phyloP scores from a whole-genome alignment of 306 rosid genomes.

The Coriaria nepalensis region DNA sequence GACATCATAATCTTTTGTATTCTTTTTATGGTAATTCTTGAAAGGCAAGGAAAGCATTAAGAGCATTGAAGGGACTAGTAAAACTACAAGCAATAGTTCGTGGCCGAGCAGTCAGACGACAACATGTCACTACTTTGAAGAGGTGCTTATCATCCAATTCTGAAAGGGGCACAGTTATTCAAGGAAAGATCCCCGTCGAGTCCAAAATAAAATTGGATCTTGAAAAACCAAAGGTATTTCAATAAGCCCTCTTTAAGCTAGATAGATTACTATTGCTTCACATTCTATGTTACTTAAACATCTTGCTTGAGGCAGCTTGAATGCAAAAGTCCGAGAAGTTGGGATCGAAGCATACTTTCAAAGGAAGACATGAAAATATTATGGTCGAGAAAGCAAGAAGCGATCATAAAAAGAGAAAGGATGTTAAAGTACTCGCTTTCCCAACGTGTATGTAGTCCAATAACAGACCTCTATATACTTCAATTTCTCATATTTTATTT shows the following conservation, averaged over 20 bases:
- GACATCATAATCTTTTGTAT: background rate
- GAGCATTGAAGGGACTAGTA: conserved; percentile 71
- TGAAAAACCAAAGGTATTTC: conserved; percentile 29
- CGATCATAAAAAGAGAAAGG: conserved; percentile 53
- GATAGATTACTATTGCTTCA: background rate
- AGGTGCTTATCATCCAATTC: conserved; percentile 15
- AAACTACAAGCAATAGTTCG: conserved; percentile 77
- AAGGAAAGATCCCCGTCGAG: conserved; percentile 21
- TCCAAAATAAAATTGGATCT: conserved; percentile 31
- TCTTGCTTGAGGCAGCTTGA: conserved; percentile 31
- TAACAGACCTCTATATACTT: background rate
- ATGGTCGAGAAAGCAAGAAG: conserved; percentile 56
- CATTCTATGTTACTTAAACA: no score
- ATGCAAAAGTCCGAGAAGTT: conserved; percentile 30
- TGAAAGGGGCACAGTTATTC: conserved; percentile 16
- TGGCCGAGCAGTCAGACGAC: conserved; percentile 64
- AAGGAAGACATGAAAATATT: conserved; percentile 45
- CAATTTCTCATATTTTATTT: background rate
- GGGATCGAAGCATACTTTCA: conserved; percentile 48
- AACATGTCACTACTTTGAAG: conserved; percentile 15
- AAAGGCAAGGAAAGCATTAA: conserved; percentile 83
- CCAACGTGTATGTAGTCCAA: conserved; percentile 39
- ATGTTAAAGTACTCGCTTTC: conserved; percentile 76
- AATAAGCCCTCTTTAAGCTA: background rate
- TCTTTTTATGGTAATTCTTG: conserved; percentile 9